Conservation (phyloP, 140 eudicot genomes). For the Cichorium intybus region DNA sequence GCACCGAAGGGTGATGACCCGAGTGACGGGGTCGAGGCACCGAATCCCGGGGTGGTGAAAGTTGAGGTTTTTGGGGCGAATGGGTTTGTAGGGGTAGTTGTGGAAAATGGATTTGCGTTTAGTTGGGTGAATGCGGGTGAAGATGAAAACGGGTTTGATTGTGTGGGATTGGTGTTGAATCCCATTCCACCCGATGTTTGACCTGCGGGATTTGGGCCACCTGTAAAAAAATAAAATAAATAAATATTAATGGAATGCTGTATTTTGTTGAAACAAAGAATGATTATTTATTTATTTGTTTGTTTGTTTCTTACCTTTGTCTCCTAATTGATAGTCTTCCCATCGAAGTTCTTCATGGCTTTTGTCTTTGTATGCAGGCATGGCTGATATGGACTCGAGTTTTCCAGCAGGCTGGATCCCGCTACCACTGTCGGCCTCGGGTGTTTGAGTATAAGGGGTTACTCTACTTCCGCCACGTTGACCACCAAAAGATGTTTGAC, state of each 20-base stretch:
- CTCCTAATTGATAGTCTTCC: slow-evolving; percentile 90
- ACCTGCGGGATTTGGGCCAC: slow-evolving; percentile 83
- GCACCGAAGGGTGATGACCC: slow-evolving; percentile 63
- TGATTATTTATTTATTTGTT: slow-evolving; percentile 1
- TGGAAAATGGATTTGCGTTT: slow-evolving; percentile 63
- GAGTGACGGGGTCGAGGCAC: slow-evolving; percentile 51
- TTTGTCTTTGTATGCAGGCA: slow-evolving; percentile 83
- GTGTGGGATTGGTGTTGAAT: slow-evolving; percentile 48
- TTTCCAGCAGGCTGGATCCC: slow-evolving; percentile 71
- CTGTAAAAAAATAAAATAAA: slow-evolving; percentile 32
- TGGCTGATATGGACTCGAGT: slow-evolving; percentile 86
- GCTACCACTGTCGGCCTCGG: slow-evolving; percentile 52
- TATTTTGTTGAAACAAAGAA: too few species aligned
- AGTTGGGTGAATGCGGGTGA: slow-evolving; percentile 67
- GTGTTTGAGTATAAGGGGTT: slow-evolving; percentile 61
- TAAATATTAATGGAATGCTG: neutral
- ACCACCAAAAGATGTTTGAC: slow-evolving; percentile 68
- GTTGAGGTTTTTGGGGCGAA: slow-evolving; percentile 64
- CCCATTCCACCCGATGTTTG: slow-evolving; percentile 65
- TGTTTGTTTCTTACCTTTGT: slow-evolving; percentile 94
- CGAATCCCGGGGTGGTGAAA: slow-evolving; percentile 50
- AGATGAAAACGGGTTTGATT: slow-evolving; percentile 55
- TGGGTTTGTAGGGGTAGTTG: slow-evolving; percentile 63
- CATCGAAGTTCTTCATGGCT: slow-evolving; percentile 95
- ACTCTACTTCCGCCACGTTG: slow-evolving; percentile 83